Base-by-base conservation (phyloP, 1,139 yeast species). In the Lodderomyces parapsilosis region DNA sequence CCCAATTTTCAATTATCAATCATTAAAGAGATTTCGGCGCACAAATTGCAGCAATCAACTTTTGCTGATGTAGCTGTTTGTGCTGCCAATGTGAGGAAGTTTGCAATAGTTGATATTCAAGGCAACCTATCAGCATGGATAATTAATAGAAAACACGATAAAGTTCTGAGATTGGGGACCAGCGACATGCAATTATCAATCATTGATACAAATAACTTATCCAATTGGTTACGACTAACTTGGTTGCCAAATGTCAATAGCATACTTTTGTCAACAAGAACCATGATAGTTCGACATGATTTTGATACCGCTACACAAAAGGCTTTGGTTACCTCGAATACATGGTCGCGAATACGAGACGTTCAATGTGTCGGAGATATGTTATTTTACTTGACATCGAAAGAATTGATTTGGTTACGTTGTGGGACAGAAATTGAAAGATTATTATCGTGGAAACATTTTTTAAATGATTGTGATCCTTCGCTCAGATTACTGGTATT, bases 401-500 rank as follows among this genome's bases (percentile, higher is more conserved):
- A 73, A 49, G 93, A 85, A 55, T 46, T 84, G 10, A 75, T 82
- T 1, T 62, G 84, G 65, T 54, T 80, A 13, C 23, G 17, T 9
- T 14, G 24, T 11, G 41, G 45, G 1, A 47, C 52, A 0, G 42
- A 49, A 2, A 50, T 67, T 3, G 61, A 61, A 32, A 68, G 85
- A 45, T 47, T 79, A 7, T 54, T 87, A 2, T 76, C 90, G 0
- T 84, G 91, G 89, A 83, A 82, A 46, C 96, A 88, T 59, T 76
- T 66, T 47, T 61, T 84, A 37, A 71, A 74, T 37, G 71, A 76
- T 9, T 47, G 57, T 0, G 96, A 88, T 52, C 76, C 79, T 1
- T 74, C 90, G 0, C 53, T 82, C 46, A 66, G 62, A 45, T 48
- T 86, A 37, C 48, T 65, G 1, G 62, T 74, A 1, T 47, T 51